Evolutionary conservation across 225 moss, liverwort and hornwort genomes (phyloP).

Genomic region (Pseudoscleropodium purum): DNA sequence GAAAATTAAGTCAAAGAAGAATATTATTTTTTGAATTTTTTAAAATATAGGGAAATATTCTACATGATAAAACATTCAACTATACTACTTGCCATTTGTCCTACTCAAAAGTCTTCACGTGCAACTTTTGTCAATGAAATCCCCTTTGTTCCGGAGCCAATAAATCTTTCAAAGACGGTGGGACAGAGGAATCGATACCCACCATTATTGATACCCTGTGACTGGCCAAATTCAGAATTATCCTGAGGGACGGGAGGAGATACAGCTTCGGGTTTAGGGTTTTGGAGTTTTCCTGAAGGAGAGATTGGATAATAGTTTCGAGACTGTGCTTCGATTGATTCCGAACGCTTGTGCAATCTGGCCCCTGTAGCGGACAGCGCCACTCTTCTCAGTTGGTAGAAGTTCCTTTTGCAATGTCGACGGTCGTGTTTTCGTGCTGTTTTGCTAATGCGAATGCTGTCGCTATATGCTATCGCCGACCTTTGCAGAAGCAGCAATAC

Average conservation of each 20-base stretch:
- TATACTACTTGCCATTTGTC: accelerated
- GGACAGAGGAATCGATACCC: not conserved
- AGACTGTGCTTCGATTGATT: not conserved
- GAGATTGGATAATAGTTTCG: not conserved
- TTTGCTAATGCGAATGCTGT: not conserved
- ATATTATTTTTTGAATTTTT: too few relatives aligned
- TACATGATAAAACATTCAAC: not conserved
- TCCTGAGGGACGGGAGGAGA: not conserved
- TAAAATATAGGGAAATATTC: not conserved
- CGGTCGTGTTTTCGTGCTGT: not conserved
- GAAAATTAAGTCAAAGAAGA: not conserved
- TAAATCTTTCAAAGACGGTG: not conserved
- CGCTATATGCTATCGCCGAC: not conserved
- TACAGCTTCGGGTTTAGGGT: not conserved
- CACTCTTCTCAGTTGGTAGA: not conserved
- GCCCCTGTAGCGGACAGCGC: not conserved
- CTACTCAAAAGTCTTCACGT: not conserved
- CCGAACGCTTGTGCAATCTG: not conserved
- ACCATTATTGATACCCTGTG: not conserved
- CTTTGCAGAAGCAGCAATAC: not conserved
- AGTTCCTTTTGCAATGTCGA: not conserved
- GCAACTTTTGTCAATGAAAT: not conserved
- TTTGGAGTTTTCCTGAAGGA: not conserved
- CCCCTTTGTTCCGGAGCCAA: too few relatives aligned
- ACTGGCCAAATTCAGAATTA: not conserved